These are phyloP conservation scores for Zostera marina DNA, from an alignment of 116 monocot genomes.

Conservation along the genomic window DNA sequence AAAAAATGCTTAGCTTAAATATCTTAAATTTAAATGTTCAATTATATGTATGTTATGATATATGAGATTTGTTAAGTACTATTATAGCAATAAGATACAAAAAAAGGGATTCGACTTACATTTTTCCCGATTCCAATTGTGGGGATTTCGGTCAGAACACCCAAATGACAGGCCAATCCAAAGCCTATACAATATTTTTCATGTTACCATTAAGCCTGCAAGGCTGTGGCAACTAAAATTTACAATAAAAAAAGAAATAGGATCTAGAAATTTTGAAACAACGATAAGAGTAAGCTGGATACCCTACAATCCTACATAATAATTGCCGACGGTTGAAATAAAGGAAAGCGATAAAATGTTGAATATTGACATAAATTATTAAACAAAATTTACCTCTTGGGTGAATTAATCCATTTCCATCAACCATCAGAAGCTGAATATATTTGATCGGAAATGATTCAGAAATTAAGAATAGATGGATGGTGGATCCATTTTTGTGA, in stretches of 20 bases:
- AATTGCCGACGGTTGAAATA: background rate
- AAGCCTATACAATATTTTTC: conserved; percentile 32
- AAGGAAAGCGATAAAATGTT: background rate
- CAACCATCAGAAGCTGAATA: conserved; percentile 80
- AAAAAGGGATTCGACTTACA: conserved; percentile 34
- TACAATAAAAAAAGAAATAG: background rate
- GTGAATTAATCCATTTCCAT: conserved; percentile 92
- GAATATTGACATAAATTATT: background rate
- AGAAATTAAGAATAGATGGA: too few relatives aligned
- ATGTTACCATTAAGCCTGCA: background rate
- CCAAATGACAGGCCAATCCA: conserved; percentile 98
- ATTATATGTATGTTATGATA: too few relatives aligned
- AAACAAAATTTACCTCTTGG: conserved; percentile 40
- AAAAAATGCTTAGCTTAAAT: too few relatives aligned
- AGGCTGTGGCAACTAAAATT: background rate
- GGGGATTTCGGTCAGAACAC: conserved; percentile 69
- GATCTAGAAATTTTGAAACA: background rate
- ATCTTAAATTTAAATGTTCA: too few relatives aligned
- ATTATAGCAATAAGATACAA: background rate
- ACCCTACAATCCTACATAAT: too few relatives aligned
- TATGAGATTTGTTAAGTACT: too few relatives aligned
- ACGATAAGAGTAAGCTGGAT: too few relatives aligned
- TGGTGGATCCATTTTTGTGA: too few relatives aligned
- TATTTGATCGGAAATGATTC: too few relatives aligned
- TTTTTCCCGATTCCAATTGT: conserved; percentile 89